Percentiles rank a stretch among this genome's conserved stretches.
phyloP scores from a whole-genome alignment of 2,329 filamentous ascomycete species.

The Scleromitrula shiraiana region DNA sequence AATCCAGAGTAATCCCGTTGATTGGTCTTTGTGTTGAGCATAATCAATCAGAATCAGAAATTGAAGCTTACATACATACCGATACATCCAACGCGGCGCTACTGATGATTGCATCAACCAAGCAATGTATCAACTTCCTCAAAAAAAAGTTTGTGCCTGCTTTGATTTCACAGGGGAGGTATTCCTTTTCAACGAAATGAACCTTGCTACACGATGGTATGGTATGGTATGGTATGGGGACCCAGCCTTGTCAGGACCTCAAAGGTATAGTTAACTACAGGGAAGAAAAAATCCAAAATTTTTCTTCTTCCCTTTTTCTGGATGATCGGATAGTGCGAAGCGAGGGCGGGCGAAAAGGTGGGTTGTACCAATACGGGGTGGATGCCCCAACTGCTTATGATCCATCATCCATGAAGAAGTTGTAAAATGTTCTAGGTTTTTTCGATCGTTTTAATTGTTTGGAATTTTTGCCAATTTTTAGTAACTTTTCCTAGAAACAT shows the following conservation, averaged over 20 bases:
- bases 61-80: conserved; percentile 2
- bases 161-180: conserved; percentile 1
- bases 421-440: neutral
- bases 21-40: neutral
- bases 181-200: conserved; percentile 5
- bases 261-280: neutral
- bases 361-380: no score
- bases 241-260: conserved; percentile 10
- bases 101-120: neutral
- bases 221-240: no score
- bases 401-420: no score
- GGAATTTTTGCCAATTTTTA: no score
- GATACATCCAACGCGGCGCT: neutral
- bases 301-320: neutral
- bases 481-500: no score
- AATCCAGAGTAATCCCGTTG: no score
- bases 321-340: no score
- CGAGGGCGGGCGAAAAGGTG: no score
- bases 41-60: neutral
- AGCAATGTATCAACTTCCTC: conserved; percentile 1
- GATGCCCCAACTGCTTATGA: no score
- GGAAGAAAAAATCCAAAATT: neutral
- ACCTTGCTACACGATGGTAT: neutral
- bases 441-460: no score
- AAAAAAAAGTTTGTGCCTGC: neutral